A percentile compares a stretch with the other conserved stretches of the same genome.
phyloP scores from a whole-genome alignment of 495 filamentous ascomycete genomes.

The Neurospora sp. region DNA sequence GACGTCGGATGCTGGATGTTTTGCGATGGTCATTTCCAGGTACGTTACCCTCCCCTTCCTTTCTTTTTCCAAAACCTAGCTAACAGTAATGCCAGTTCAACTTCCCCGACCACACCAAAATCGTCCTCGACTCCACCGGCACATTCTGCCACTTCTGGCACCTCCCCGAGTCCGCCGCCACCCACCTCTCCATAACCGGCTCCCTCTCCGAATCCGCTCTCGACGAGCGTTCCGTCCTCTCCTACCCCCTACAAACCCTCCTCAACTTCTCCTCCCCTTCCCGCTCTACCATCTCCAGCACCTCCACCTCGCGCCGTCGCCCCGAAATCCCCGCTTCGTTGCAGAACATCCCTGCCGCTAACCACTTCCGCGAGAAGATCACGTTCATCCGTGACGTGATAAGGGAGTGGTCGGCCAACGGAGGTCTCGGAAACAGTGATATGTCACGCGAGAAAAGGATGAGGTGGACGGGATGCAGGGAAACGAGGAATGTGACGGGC shows the following conservation, averaged over 20 bases:
- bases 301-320: conserved; percentile 30
- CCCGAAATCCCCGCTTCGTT: conserved; percentile 49
- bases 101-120: conserved; percentile 95
- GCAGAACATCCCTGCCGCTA: conserved; percentile 57
- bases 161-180: conserved; percentile 58
- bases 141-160: conserved; percentile 79
- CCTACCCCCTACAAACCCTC: conserved; percentile 49
- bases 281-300: conserved; percentile 27
- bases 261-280: conserved; percentile 40
- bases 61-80: background rate
- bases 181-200: conserved; percentile 49
- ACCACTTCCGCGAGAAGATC: conserved; percentile 71
- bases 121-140: conserved; percentile 65
- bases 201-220: conserved; percentile 57
- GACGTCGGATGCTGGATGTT: conserved; percentile 88
- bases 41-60: conserved; percentile 13
- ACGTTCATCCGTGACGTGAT: conserved; percentile 61
- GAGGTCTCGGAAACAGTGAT: conserved; percentile 54
- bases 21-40: conserved; percentile 76
- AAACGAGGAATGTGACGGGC: conserved; percentile 47
- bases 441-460: conserved; percentile 41
- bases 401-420: conserved; percentile 61
- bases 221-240: conserved; percentile 47
- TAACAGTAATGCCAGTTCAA: conserved; percentile 54
- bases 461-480: conserved; percentile 58